Conservation (phyloP, 176 grass and related monocot genomes). For the Oryza meridionalis region DNA sequence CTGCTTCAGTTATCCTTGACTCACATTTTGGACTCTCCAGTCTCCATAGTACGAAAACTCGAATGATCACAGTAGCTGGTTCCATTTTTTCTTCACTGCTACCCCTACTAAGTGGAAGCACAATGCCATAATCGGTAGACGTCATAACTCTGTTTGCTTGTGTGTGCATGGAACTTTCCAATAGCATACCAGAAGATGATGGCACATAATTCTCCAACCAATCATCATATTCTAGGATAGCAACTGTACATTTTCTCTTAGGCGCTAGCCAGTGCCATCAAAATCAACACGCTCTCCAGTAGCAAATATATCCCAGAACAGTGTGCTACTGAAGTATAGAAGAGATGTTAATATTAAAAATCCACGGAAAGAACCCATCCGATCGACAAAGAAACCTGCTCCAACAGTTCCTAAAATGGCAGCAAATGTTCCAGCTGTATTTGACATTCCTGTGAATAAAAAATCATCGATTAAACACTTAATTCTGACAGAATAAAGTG, state of each 20-base stretch:
- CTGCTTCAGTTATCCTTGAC: slow-evolving; percentile 26
- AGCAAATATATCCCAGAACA: slow-evolving; percentile 96
- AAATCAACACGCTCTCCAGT: slow-evolving; percentile 89
- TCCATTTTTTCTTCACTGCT: background rate
- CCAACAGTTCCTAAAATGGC: slow-evolving; percentile 93
- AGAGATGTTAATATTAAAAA: slow-evolving; percentile 84
- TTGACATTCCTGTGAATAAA: slow-evolving; percentile 77
- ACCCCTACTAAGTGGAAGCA: slow-evolving; percentile 5
- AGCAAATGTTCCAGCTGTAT: slow-evolving; percentile 91
- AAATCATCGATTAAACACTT: slow-evolving; percentile 23
- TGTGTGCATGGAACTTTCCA: background rate
- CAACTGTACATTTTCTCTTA: background rate
- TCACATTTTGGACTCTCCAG: background rate
- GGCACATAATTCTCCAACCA: slow-evolving; percentile 1
- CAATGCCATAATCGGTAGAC: background rate
- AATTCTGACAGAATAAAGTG: background rate
- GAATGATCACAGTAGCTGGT: background rate
- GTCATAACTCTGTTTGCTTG: background rate
- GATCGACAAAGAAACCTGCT: slow-evolving; percentile 94
- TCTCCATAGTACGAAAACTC: background rate
- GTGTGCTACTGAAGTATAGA: slow-evolving; percentile 78
- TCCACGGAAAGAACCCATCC: slow-evolving; percentile 90
- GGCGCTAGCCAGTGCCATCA: slow-evolving; percentile 48
- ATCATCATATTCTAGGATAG: slow-evolving; percentile 31
- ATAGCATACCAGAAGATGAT: slow-evolving; percentile 11